Base-by-base conservation (phyloP, 768 basidiomycete species). In the Ramaria sp. region DNA sequence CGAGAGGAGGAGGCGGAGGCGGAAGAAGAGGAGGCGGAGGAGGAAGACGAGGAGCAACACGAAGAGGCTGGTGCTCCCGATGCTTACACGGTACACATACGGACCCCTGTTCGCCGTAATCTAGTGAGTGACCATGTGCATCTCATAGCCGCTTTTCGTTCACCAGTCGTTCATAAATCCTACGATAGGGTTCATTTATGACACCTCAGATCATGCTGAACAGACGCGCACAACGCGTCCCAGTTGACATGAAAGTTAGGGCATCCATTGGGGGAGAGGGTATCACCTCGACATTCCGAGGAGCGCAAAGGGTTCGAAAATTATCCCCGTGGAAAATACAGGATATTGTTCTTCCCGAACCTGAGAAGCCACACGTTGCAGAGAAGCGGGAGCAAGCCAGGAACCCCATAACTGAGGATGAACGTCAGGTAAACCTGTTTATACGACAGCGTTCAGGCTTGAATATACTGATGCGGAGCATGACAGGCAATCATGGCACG, bases 401-500 rank as follows among this genome's bases (percentile, higher is more conserved):
- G 37, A 1, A 56, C 48, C 54, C 42, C 7, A 22, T 62, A 15
- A 60, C 51, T 13, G 63, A 64, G 20, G 63, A 63, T 39, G 63
- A 63, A 41, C 61, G 52, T 17, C 59, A 59, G 51, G 54, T 65
- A 45, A 52, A 13, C 22, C 24, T 24, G 42, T 55, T 1, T 24
- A 22, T 48, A 11, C 13, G 10, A n/a, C 10, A 4, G 19, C 9
- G 50, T 31, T 12, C 30, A 9, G 30, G 33, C 15, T 11, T 34
- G 4, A 22, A 22, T 3, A 37, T 7, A 34, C 20, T 11, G 10
- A 51, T 15, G 7, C 12, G 20, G 20, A 27, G 7, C 34, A 39
- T n/a, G 39, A 30, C 55, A 79, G 75, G 83, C 81, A 0, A 85
- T 86, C 42, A 76, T 78, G 60, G 83, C 83, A 53, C 76, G 84